Conservation (phyloP, 768 basidiomycete species). For the Panaeolus cyanescens region DNA sequence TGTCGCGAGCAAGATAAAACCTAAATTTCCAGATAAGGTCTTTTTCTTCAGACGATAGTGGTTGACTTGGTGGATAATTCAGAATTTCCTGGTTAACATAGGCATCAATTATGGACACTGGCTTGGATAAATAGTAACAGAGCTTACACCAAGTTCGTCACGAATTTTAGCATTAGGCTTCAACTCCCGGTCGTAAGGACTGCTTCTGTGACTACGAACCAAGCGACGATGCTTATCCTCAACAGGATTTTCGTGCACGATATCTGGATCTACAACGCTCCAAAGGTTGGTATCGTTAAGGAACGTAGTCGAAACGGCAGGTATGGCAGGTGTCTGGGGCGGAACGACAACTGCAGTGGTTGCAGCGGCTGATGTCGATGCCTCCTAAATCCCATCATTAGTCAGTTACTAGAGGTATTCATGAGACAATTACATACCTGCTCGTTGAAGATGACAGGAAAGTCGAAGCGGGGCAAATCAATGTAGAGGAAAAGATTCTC, state of each 20-base stretch:
- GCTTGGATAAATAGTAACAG: background rate
- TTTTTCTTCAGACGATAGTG: slow-evolving; percentile 88
- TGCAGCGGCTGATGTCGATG: slow-evolving; percentile 33
- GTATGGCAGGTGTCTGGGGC: slow-evolving; percentile 44
- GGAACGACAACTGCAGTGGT: slow-evolving; percentile 41
- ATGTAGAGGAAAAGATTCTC: slow-evolving; percentile 95
- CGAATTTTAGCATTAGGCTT: slow-evolving; percentile 97
- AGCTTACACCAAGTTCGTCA: slow-evolving; percentile 84
- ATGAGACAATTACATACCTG: slow-evolving; percentile 48
- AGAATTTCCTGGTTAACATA: slow-evolving; percentile 81
- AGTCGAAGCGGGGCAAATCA: slow-evolving; percentile 95
- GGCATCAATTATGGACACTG: background rate
- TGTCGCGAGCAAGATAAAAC: slow-evolving; percentile 93
- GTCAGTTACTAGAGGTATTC: background rate
- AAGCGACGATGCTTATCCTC: slow-evolving; percentile 96
- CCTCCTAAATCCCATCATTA: slow-evolving; percentile 20
- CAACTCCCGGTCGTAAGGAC: slow-evolving; percentile 91
- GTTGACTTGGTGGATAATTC: slow-evolving; percentile 86
- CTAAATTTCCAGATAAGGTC: slow-evolving; percentile 98
- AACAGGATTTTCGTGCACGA: slow-evolving; percentile 90
- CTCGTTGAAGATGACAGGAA: slow-evolving; percentile 95
- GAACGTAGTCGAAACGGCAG: slow-evolving; percentile 51
- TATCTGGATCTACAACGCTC: slow-evolving; percentile 90
- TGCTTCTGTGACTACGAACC: slow-evolving; percentile 92
- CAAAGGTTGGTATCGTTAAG: slow-evolving; percentile 75